phyloP scores from a whole-genome alignment of 2,329 filamentous ascomycete species.

The Oidium heveae region DNA sequence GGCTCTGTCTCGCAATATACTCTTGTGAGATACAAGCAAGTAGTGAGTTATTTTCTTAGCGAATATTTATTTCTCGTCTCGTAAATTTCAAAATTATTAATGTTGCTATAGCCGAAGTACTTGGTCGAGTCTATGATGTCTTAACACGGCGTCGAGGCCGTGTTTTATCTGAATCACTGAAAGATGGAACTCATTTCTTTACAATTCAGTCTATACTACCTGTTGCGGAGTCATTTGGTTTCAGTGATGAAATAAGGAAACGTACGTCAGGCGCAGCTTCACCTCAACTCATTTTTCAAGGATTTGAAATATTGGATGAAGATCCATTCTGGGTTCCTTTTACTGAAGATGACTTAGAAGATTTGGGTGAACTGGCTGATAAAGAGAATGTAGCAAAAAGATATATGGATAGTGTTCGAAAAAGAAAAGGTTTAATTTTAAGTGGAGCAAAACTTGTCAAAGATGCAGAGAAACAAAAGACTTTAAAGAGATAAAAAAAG shows the following conservation, averaged over 20 bases:
- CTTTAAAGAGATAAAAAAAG: slow-evolving; percentile 27
- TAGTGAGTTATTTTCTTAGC: slow-evolving; percentile 25
- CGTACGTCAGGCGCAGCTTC: slow-evolving; percentile 72
- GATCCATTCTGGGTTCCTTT: slow-evolving; percentile 96
- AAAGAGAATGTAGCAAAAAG: slow-evolving; percentile 86
- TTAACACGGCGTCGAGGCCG: slow-evolving; percentile 79
- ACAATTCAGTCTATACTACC: slow-evolving; percentile 73
- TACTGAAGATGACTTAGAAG: slow-evolving; percentile 89
- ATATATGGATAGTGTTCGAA: slow-evolving; percentile 78
- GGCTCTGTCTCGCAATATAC: slow-evolving; percentile 95
- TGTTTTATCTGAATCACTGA: slow-evolving; percentile 74
- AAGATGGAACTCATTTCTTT: slow-evolving; percentile 90
- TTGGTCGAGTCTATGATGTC: slow-evolving; percentile 90
- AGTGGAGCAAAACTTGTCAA: slow-evolving; percentile 49
- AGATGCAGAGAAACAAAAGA: slow-evolving; percentile 81
- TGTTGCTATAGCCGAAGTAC: slow-evolving; percentile 37
- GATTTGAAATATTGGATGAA: slow-evolving; percentile 79
- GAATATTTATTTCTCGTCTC: not conserved
- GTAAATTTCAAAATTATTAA: slow-evolving; percentile 4
- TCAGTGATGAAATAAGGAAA: slow-evolving; percentile 89
- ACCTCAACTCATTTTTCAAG: slow-evolving; percentile 79
- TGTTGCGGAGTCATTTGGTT: slow-evolving; percentile 87
- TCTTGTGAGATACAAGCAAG: slow-evolving; percentile 91
- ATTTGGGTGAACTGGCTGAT: slow-evolving; percentile 81
- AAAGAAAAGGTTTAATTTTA: slow-evolving; percentile 69